These are phyloP conservation scores for Populus alba DNA, from an alignment of 345 rosid genomes.

Conservation along the genomic window DNA sequence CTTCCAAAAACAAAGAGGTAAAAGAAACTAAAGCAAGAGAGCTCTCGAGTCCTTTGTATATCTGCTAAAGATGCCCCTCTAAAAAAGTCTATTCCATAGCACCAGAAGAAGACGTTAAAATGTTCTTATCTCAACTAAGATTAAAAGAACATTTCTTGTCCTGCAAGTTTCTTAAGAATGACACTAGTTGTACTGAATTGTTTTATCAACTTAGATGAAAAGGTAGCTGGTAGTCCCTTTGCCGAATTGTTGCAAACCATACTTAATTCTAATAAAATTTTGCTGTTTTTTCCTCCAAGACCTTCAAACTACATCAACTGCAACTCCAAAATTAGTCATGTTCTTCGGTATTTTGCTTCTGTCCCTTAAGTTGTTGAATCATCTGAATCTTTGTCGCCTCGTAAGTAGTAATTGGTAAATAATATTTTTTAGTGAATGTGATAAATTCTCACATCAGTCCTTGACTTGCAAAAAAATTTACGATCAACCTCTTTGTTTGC, in stretches of 20 bases:
- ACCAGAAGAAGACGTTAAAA: too few species aligned
- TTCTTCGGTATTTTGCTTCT: background rate
- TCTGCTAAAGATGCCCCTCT: too few species aligned
- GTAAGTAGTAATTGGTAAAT: background rate
- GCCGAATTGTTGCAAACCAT: background rate
- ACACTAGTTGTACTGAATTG: background rate
- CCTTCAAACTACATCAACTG: background rate
- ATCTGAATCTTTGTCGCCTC: background rate
- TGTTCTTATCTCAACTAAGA: background rate
- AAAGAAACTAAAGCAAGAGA: background rate
- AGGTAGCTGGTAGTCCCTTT: background rate
- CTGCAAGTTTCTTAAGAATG: background rate
- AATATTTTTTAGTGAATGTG: background rate
- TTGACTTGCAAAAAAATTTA: background rate
- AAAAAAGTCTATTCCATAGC: background rate
- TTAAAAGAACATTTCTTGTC: background rate
- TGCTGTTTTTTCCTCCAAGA: background rate
- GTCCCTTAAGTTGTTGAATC: background rate
- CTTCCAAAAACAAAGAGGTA: background rate
- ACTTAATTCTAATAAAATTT: too few species aligned
- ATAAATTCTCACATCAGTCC: background rate
- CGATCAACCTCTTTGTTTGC: background rate
- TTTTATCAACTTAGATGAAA: background rate
- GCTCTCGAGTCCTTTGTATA: background rate
- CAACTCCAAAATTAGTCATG: background rate